These are phyloP conservation scores for Gossypium gossypioides DNA, from an alignment of 441 rosid species.

Conservation along the genomic window DNA sequence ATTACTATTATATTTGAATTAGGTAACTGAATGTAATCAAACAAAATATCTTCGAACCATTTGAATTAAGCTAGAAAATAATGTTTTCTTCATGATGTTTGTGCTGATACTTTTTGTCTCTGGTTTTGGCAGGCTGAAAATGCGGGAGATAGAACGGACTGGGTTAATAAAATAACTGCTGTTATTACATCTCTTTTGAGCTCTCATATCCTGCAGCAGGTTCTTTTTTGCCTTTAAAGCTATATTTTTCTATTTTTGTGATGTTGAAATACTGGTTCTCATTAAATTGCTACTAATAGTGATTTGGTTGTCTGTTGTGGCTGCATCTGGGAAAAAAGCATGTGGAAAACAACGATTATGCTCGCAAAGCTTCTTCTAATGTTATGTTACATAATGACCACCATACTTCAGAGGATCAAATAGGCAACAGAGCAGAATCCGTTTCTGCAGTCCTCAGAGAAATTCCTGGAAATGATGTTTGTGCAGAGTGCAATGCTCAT, in stretches of 20 bases:
- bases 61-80: background rate
- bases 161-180: slow-evolving; percentile 72
- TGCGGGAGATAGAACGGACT: slow-evolving; percentile 80
- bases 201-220: slow-evolving; percentile 66
- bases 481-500: slow-evolving; percentile 80
- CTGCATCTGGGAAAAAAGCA: slow-evolving; percentile 23
- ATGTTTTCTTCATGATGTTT: background rate
- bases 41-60: background rate
- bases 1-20: background rate
- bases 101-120: slow-evolving; percentile 10
- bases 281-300: slow-evolving; percentile 22
- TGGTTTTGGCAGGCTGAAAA: slow-evolving; percentile 64
- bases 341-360: slow-evolving; percentile 24
- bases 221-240: slow-evolving; percentile 15
- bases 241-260: background rate
- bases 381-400: slow-evolving; percentile 22
- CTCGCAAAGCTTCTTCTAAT: slow-evolving; percentile 26
- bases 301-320: slow-evolving; percentile 32
- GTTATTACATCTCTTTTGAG: slow-evolving; percentile 75
- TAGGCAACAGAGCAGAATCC: slow-evolving; percentile 30
- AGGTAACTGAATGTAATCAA: background rate
- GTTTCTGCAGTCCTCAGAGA: slow-evolving; percentile 50
- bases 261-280: background rate
- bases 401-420: slow-evolving; percentile 19
- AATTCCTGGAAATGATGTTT: slow-evolving; percentile 75